Evolutionary conservation across 192 early-diverging fungal genomes (phyloP), one percentile per base, ranked within the genome.

Genomic region (Coemansia sp.): DNA sequence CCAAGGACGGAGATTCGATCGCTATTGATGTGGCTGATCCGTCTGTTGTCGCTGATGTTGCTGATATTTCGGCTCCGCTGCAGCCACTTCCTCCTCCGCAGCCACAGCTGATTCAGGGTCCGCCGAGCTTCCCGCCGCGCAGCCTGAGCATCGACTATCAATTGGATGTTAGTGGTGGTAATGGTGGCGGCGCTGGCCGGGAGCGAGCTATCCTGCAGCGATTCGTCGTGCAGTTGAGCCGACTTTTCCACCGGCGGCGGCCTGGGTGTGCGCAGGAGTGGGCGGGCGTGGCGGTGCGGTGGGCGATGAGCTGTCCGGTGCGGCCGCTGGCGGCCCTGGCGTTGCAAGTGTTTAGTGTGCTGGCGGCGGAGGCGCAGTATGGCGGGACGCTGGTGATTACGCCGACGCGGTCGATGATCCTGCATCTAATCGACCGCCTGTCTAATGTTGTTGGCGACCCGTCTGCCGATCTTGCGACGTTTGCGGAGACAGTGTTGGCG

Each of bases 241-340:
- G 74, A 24, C 62, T 83, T 20, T 83, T 83, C 66, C 50, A 73
- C 8, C 39, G 64, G 44, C 72, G 69, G 20, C 69, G 36, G 12
- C 15, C 73, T 11, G 73, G 70, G 8, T 78, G 72, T 38, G 81
- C 76, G 40, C 81, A 83, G 40, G 55, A 47, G 9, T 79, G 74
- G 78, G 82, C 78, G 3, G 66, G 58, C 22, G 71, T 70, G 20
- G 69, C 82, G 1, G 74, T 84, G 55, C 69, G 76, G 38, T 84
- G 77, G 77, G 78, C 82, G 5, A 79, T 80, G 82, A 58, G 72
- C n/a, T 80, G 82, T 36, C 70, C 71, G 0, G 78, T 84, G 31
- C 64, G 77, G 11, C 66, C 75, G 12, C 58, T 76, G 20, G 78
- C 77, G 0, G 62, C 62, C 0, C 58, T 84, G 29, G 74, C 77